Base-by-base conservation (phyloP, 192 early-diverging fungal species). In the Chytriomyces sp. region DNA sequence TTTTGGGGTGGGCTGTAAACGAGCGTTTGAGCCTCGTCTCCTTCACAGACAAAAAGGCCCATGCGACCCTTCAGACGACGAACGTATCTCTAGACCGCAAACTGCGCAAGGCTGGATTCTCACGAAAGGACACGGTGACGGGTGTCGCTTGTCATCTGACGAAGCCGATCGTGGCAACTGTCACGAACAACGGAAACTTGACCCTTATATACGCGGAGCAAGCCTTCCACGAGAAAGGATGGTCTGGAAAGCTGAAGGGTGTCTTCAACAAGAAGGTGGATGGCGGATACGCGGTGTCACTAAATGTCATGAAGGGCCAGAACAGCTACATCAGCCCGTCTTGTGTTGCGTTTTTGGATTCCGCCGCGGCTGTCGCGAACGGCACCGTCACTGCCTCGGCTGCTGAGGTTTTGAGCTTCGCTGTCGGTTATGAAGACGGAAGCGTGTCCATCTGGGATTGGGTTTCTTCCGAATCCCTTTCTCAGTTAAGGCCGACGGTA, bases 1-100 rank as follows among this genome's bases (percentile, higher is more conserved):
- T 25, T 25, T 53, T 69, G n/a, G 74, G 74, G 5, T 75, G 74
- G 74, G 74, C 74, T 39, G 65, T 75, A n/a, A 75, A 66, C 49
- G 74, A 75, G 40, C 65, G 58, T 7, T 32, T 39, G 2, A 25
- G 28, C 1, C 22, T 28, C 30, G 65, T 75, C 37, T 75, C 74
- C 4, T 67, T 75, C 6, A 39, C 56, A 12, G 65, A 75, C 57
- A 67, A 66, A 37, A 41, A 32, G 39, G 74, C 56, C 14, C 19
- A 41, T 4, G 19, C 6, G 4, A 49, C 56, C 1, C 30, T 75
- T 22, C 64, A 67, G 38, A 59, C 65, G 1, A 59, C 19, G 6
- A 3, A 65, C 37, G 73, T 74, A 6, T 14, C 38, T 8, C 32
- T 41, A 17, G 57, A 31, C 5, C 64, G 36, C 34, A 40, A 22